phyloP scores from a whole-genome alignment of 2,329 filamentous ascomycete genomes.

The Fusarium floridanum region DNA sequence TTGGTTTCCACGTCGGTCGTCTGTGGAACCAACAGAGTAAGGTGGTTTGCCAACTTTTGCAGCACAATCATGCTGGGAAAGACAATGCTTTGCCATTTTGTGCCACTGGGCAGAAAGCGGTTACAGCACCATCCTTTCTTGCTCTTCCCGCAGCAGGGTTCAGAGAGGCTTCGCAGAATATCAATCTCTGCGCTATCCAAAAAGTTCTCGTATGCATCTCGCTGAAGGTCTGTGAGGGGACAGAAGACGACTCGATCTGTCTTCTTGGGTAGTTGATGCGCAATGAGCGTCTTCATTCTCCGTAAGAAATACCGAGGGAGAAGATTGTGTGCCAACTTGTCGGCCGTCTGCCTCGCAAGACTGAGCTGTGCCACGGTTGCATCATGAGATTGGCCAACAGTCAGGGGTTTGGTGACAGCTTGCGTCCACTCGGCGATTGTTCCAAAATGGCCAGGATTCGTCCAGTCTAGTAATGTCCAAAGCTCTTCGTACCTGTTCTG shows the following conservation, averaged over 20 bases:
- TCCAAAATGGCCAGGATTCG: constrained; percentile 81
- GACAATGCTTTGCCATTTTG: constrained; percentile 79
- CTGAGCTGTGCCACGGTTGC: constrained; percentile 87
- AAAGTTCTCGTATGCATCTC: constrained; percentile 85
- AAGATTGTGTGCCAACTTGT: constrained; percentile 87
- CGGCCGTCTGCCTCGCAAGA: constrained; percentile 82
- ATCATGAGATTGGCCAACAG: constrained; percentile 91
- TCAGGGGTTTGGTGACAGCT: constrained; percentile 83
- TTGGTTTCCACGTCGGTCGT: constrained; percentile 75
- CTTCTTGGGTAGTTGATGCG: constrained; percentile 93
- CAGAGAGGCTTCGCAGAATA: constrained; percentile 75
- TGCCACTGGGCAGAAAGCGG: constrained; percentile 68
- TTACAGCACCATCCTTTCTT: constrained; percentile 85
- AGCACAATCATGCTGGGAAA: constrained; percentile 87
- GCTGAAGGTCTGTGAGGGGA: constrained; percentile 85
- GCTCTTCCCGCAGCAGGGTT: constrained; percentile 76
- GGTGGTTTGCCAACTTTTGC: constrained; percentile 91
- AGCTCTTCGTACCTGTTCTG: constrained; percentile 98
- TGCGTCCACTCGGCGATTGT: constrained; percentile 80
- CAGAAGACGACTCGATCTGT: constrained; percentile 96
- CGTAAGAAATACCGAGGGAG: constrained; percentile 91
- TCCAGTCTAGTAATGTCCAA: constrained; percentile 97
- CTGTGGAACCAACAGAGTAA: constrained; percentile 86
- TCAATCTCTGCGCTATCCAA: constrained; percentile 76
- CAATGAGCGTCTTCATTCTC: constrained; percentile 92